Evolutionary conservation across 371 early-diverging fungal genomes (phyloP).

Genomic region (Smittium mucronatum): DNA sequence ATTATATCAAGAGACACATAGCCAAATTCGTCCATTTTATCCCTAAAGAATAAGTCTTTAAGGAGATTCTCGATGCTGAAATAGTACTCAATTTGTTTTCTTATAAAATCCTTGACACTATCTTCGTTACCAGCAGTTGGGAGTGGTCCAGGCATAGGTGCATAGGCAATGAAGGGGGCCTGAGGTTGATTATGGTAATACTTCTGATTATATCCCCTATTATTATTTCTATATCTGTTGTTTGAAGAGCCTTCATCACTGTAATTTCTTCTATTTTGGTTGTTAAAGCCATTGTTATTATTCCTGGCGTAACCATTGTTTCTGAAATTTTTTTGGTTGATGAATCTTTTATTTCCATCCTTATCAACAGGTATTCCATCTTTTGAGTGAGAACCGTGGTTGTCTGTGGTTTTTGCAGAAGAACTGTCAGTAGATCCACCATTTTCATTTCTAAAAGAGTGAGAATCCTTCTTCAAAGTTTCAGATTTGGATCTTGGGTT

Average conservation of each 20-base stretch:
- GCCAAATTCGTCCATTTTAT: slow-evolving; percentile 74
- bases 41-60: slow-evolving; percentile 83
- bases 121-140: slow-evolving; percentile 24
- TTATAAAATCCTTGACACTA: slow-evolving; percentile 24
- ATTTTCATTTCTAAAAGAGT: not conserved
- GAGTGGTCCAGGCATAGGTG: slow-evolving; percentile 20
- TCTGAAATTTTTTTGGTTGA: slow-evolving; percentile 14
- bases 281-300: slow-evolving; percentile 14
- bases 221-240: slow-evolving; percentile 21
- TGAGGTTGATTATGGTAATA: slow-evolving; percentile 13
- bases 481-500: not conserved
- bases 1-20: slow-evolving; percentile 58
- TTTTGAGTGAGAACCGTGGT: slow-evolving; percentile 9
- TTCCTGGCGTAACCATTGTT: slow-evolving; percentile 20
- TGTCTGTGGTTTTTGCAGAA: slow-evolving; percentile 8
- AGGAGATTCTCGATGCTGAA: slow-evolving; percentile 90
- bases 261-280: slow-evolving; percentile 7
- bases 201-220: slow-evolving; percentile 25
- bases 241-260: slow-evolving; percentile 16
- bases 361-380: not conserved
- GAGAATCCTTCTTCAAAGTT: not conserved
- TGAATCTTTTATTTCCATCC: slow-evolving; percentile 9
- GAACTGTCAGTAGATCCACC: not conserved
- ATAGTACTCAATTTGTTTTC: slow-evolving; percentile 60
- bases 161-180: slow-evolving; percentile 22